These are phyloP conservation scores for Colletotrichum lini DNA, from an alignment of 2,329 filamentous ascomycete species.

Conservation along the genomic window DNA sequence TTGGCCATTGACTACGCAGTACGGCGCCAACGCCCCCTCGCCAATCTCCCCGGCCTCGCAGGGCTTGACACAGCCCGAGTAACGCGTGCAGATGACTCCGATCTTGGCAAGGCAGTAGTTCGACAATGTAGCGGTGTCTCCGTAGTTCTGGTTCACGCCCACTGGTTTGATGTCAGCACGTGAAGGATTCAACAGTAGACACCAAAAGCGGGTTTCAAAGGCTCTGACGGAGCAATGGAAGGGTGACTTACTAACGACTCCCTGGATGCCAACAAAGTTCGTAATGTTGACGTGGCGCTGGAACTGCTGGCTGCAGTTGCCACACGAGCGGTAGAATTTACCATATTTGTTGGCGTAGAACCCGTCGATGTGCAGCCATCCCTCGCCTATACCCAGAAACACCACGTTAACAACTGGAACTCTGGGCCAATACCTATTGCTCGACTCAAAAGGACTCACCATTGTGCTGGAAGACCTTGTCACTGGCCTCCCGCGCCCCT, in stretches of 20 bases:
- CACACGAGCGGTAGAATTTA: constrained; percentile 18
- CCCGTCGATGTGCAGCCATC: constrained; percentile 15
- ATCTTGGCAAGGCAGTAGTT: constrained; percentile 45
- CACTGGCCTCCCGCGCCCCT: constrained; percentile 9
- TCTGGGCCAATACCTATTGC: neutral
- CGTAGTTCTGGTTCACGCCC: constrained; percentile 58
- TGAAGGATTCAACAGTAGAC: no score
- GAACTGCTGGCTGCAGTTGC: constrained; percentile 26
- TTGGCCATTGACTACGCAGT: constrained; percentile 22
- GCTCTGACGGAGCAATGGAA: neutral
- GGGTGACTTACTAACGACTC: constrained; percentile 13
- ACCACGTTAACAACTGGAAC: neutral
- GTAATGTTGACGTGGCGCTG: constrained; percentile 33
- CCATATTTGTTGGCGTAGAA: constrained; percentile 15
- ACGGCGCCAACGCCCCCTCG: constrained; percentile 20
- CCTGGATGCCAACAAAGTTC: constrained; percentile 33
- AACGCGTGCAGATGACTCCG: constrained; percentile 24
- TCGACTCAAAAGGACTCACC: neutral
- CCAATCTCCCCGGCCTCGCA: constrained; percentile 28
- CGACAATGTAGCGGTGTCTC: constrained; percentile 50
- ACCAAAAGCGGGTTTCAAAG: no score
- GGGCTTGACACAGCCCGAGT: constrained; percentile 24
- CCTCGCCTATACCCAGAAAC: neutral
- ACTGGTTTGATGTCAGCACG: constrained; percentile 40
- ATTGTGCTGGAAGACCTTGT: constrained; percentile 19